These are phyloP conservation scores for Baorangia bicolor DNA, from an alignment of 768 basidiomycete genomes.

Conservation along the genomic window DNA sequence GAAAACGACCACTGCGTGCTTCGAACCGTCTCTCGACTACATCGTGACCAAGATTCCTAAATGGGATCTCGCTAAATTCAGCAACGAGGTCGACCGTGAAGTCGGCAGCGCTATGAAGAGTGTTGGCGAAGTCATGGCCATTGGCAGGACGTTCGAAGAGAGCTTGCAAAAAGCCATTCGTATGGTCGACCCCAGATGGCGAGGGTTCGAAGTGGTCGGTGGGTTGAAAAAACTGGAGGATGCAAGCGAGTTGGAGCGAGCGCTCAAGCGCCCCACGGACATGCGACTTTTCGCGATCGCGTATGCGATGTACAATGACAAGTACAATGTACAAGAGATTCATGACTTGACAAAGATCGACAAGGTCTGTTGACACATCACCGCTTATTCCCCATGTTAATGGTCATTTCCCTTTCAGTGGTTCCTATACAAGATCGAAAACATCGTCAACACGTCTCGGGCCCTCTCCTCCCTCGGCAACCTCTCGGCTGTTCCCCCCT, in stretches of 20 bases:
- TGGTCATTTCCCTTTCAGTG: slow-evolving; percentile 51
- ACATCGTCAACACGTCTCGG: slow-evolving; percentile 89
- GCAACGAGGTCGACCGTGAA: slow-evolving; percentile 87
- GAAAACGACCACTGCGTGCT: slow-evolving; percentile 98
- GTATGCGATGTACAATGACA: slow-evolving; percentile 93
- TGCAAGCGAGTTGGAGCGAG: slow-evolving; percentile 63
- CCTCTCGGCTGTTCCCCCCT: slow-evolving; percentile 64
- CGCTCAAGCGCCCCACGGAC: slow-evolving; percentile 84
- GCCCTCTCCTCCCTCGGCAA: slow-evolving; percentile 68
- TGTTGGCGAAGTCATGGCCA: slow-evolving; percentile 99
- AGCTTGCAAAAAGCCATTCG: slow-evolving; percentile 97
- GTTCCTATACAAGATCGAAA: slow-evolving; percentile 99
- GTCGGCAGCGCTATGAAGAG: slow-evolving; percentile 99
- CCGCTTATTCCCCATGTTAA: background rate
- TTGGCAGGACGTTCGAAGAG: slow-evolving; percentile 98
- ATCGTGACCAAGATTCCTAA: slow-evolving; percentile 99
- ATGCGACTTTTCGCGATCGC: slow-evolving; percentile 96
- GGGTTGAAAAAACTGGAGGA: slow-evolving; percentile 81
- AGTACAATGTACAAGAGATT: slow-evolving; percentile 84
- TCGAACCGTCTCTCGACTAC: slow-evolving; percentile 98
- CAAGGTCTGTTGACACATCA: slow-evolving; percentile 50
- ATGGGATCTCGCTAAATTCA: slow-evolving; percentile 99
- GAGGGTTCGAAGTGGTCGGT: slow-evolving; percentile 95
- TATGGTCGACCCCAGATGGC: slow-evolving; percentile 95
- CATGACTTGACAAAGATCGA: slow-evolving; percentile 98